These are phyloP conservation scores for Thymus mandschuricus DNA, from an alignment of 257 asterid species.

Conservation along the genomic window DNA sequence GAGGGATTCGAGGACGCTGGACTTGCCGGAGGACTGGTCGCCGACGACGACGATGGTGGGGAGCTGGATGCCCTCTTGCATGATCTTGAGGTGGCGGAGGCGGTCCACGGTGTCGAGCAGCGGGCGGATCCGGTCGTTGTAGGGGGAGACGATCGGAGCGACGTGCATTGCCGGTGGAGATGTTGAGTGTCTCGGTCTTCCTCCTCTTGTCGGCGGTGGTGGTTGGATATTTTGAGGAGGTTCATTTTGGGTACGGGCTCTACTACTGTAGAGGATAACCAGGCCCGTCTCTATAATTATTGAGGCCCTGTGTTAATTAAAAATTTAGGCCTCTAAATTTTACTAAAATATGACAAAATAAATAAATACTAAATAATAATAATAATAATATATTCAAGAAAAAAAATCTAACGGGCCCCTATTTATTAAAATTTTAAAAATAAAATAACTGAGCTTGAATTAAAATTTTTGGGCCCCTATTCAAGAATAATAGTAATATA, in stretches of 20 bases:
- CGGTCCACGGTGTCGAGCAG: conserved; percentile 49
- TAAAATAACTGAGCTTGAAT: too few relatives aligned
- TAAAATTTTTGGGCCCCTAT: too few relatives aligned
- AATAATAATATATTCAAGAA: too few relatives aligned
- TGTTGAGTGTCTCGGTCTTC: not conserved
- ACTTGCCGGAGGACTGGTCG: conserved; percentile 45
- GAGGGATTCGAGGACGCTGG: conserved; percentile 46
- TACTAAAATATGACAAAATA: too few relatives aligned
- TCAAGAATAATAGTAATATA: too few relatives aligned
- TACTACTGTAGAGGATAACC: not conserved
- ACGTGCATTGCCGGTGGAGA: not conserved
- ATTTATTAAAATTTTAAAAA: too few relatives aligned
- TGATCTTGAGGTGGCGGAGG: conserved; percentile 49
- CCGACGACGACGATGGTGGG: conserved; percentile 55
- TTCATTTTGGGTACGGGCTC: not conserved
- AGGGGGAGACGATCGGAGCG: conserved; percentile 47
- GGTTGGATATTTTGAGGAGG: not conserved
- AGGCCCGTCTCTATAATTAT: too few relatives aligned
- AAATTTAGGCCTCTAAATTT: too few relatives aligned
- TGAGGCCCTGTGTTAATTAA: too few relatives aligned
- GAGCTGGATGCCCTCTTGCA: conserved; percentile 56
- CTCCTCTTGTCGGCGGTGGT: not conserved
- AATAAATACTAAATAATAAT: too few relatives aligned
- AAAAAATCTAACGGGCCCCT: too few relatives aligned
- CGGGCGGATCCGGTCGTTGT: conserved; percentile 43